Evolutionary conservation across 768 basidiomycete genomes (phyloP), one percentile per base, ranked within the genome.

Genomic region (Tricholoma sp.): DNA sequence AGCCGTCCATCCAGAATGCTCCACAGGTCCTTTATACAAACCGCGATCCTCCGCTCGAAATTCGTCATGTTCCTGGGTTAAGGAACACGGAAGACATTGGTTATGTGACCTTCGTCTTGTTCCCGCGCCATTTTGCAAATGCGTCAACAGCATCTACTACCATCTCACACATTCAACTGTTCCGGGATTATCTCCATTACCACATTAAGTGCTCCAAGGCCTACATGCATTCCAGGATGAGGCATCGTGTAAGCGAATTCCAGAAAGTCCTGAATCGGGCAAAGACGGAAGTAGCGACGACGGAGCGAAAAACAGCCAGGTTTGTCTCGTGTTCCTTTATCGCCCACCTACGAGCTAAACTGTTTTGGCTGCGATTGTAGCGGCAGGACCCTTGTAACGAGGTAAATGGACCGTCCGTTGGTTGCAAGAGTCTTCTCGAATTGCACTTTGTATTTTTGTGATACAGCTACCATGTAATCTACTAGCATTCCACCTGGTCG

Each of bases 181-280:
- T 99, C 88, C 84, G 97, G 56, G 94, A 98, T 72, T 98, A 98
- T 68, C 79, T 99, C n/a, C 97, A 99, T 74, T 98, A 98, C 72
- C 96, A 98, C 69, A 97, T 99, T 81, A 98, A 96, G 67, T 95
- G 94, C 69, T 94, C 89, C 53, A 98, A 98, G 72, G 97, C 96
- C 0, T 98, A 99, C 74, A 96, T 99, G 93, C 96, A 98, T 73
- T 95, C 93, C 2, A 81, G 97, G 46, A 95, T 98, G 94, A 81
- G 97, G 59, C 81, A 88, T 64, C 85, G 97, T 9, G 97, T 97
- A 11, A 83, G 89, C 1, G 93, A 97, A 72, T 98, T 99, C 79
- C 90, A 93, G 74, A 94, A 94, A 72, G 86, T 99, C 52, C 73
- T 99, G 67, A 98, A 98, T 68, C 79, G 97, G 52, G 95, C 97